Conservation (phyloP, 139 green algal genomes). For the Chlorella sp. region DNA sequence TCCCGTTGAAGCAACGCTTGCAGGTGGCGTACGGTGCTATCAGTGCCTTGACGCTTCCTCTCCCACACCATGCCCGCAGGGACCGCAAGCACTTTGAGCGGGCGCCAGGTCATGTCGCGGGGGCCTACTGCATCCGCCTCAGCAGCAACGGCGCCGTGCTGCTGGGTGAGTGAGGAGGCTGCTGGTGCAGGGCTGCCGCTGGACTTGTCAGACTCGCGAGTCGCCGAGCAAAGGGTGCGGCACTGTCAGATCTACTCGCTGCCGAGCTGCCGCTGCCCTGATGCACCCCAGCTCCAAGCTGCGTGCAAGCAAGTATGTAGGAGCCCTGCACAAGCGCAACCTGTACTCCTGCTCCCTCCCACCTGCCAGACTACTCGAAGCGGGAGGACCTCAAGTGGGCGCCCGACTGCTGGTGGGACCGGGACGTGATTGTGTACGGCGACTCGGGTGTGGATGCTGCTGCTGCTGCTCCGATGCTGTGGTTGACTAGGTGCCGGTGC, state of each 20-base stretch:
- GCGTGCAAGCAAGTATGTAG: too few relatives aligned
- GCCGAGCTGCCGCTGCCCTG: too few relatives aligned
- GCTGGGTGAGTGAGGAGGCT: conserved; percentile 30
- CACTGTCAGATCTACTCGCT: too few relatives aligned
- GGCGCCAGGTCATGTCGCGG: conserved; percentile 43
- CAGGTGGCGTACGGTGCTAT: too few relatives aligned
- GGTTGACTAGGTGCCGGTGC: too few relatives aligned
- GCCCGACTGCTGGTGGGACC: conserved; percentile 69
- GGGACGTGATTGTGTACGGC: conserved; percentile 72
- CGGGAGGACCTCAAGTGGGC: conserved; percentile 44
- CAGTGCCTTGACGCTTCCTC: too few relatives aligned
- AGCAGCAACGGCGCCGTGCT: conserved; percentile 60
- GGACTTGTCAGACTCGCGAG: not conserved
- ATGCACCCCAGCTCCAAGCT: too few relatives aligned
- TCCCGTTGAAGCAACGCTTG: too few relatives aligned
- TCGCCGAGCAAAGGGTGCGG: too few relatives aligned
- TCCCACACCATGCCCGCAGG: too few relatives aligned
- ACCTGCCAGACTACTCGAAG: conserved; percentile 54
- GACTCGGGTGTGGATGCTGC: conserved; percentile 8
- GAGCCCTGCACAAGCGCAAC: too few relatives aligned
- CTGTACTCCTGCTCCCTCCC: not conserved
- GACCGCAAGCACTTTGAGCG: conserved; percentile 63
- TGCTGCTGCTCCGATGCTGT: too few relatives aligned
- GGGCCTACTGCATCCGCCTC: conserved; percentile 60
- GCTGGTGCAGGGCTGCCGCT: not conserved